Base-by-base conservation (phyloP, 2,329 filamentous ascomycete species). In the Chlorencoelia australis region DNA sequence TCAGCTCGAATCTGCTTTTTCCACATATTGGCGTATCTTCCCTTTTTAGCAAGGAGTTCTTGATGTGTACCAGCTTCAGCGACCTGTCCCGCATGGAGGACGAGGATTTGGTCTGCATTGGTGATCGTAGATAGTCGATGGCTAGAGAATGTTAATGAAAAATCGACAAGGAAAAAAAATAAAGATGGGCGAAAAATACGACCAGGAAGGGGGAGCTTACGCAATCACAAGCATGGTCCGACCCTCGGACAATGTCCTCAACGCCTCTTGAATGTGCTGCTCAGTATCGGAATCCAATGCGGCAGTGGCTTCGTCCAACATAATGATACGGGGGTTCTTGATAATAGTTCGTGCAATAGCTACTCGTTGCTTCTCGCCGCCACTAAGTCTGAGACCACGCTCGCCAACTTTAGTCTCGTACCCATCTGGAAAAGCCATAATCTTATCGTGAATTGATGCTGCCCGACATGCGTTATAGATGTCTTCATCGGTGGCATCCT, bases 191-290 rank as follows among this genome's bases (percentile, higher is more conserved):
- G 21, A 24, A 24, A 24, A 11, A 24, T 24, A 24, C 21, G 11
- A 7, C 11, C 11, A 24, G 11, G 21, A 24, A 24, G 16, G 16
- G n/a, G n/a, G 21, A 29, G 70, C 73, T 65, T 77, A 86, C 65
- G 91, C 91, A 63, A 98, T 96, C 34, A 96, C 87, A 42, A 98
- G 74, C 65, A 95, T 80, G 1, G 91, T 98, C 30, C 91, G 82
- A 33, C 87, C 88, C 48, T 81, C 69, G 11, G 85, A 84, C 30
- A 96, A 75, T 10, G 74, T 85, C 40, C 79, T 79, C 20, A 98
- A 73, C 22, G 88, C 87, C 41, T 81, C 75, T 60, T 95, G 88
- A 41, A 95, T 94, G 55, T 93, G 82, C 58, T 93, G 83, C 59
- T 95, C 88, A 0, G 88, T 95, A 47, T 91, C 84, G 0, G 85